phyloP scores from a whole-genome alignment of 306 rosid species.

The Gleditsia sinensis region DNA sequence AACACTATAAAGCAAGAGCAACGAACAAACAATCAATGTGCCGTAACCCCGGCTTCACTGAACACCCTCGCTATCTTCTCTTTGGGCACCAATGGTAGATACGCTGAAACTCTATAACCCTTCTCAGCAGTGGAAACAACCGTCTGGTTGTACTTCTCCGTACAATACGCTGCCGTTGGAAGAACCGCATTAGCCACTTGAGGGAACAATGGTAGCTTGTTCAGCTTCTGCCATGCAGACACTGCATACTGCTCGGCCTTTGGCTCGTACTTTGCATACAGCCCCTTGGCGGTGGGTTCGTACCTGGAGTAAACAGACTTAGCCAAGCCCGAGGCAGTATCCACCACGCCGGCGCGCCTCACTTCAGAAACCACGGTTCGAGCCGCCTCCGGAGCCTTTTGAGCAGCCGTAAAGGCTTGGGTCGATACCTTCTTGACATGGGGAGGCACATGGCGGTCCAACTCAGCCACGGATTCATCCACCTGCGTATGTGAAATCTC shows the following conservation, averaged over 20 bases:
- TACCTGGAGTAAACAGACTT: constrained; percentile 56
- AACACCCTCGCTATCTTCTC: constrained; percentile 48
- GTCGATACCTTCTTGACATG: constrained; percentile 68
- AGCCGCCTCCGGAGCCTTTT: constrained; percentile 46
- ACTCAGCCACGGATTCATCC: constrained; percentile 61
- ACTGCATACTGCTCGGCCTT: constrained; percentile 55
- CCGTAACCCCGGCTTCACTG: neutral
- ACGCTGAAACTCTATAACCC: constrained; percentile 45
- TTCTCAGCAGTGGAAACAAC: constrained; percentile 41
- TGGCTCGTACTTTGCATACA: constrained; percentile 56
- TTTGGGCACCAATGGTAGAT: constrained; percentile 52
- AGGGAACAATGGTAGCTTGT: constrained; percentile 78
- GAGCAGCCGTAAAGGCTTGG: constrained; percentile 54
- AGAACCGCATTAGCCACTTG: constrained; percentile 46
- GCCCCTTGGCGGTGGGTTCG: constrained; percentile 5
- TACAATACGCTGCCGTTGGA: constrained; percentile 48
- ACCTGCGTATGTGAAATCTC: constrained; percentile 33
- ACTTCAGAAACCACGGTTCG: constrained; percentile 57
- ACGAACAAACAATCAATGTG: neutral
- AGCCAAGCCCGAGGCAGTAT: constrained; percentile 56
- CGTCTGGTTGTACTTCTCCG: constrained; percentile 48
- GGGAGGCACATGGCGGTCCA: constrained; percentile 71
- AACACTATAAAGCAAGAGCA: neutral
- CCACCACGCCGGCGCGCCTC: constrained; percentile 63
- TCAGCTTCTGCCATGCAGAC: constrained; percentile 45